Conservation (phyloP, 495 filamentous ascomycete species). For the Penicillium goetzii region DNA sequence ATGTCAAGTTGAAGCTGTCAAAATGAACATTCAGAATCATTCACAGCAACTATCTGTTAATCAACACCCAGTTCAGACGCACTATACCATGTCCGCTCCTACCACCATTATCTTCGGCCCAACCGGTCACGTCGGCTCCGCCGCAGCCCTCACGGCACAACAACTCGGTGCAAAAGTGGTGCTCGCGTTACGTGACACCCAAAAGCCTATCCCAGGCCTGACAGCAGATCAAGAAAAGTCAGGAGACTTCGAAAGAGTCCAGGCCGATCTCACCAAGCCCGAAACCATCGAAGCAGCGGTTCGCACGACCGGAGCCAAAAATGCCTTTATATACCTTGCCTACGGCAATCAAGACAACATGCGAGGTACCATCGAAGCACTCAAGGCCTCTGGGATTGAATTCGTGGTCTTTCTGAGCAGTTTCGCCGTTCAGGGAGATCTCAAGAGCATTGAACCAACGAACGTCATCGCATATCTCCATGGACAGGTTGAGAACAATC, state of each 20-base stretch:
- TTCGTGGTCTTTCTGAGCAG: conserved; percentile 40
- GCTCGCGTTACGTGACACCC: conserved; percentile 18
- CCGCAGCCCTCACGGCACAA: conserved; percentile 50
- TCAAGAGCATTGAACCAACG: conserved; percentile 10
- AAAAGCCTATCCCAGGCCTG: conserved; percentile 26
- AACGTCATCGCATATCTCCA: conserved; percentile 33
- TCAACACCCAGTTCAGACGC: no score
- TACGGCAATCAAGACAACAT: conserved; percentile 32
- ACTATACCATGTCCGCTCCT: not conserved
- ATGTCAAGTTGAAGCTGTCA: not conserved
- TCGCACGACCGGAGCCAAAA: conserved; percentile 22
- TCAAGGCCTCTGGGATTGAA: conserved; percentile 34
- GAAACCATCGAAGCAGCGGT: conserved; percentile 32
- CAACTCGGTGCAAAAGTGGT: conserved; percentile 13
- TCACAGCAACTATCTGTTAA: not conserved
- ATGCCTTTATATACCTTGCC: conserved; percentile 39
- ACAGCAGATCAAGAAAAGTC: conserved; percentile 16
- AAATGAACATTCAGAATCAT: not conserved
- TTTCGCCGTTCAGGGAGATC: conserved; percentile 24
- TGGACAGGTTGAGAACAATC: conserved; percentile 36
- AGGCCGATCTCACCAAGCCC: conserved; percentile 36
- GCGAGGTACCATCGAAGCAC: conserved; percentile 26
- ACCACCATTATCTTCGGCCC: conserved; percentile 33
- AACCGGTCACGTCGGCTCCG: conserved; percentile 36
- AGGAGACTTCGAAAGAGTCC: conserved; percentile 18